Evolutionary conservation across 2,329 filamentous ascomycete genomes (phyloP).

Genomic region (Chrysoporthe cubensis): DNA sequence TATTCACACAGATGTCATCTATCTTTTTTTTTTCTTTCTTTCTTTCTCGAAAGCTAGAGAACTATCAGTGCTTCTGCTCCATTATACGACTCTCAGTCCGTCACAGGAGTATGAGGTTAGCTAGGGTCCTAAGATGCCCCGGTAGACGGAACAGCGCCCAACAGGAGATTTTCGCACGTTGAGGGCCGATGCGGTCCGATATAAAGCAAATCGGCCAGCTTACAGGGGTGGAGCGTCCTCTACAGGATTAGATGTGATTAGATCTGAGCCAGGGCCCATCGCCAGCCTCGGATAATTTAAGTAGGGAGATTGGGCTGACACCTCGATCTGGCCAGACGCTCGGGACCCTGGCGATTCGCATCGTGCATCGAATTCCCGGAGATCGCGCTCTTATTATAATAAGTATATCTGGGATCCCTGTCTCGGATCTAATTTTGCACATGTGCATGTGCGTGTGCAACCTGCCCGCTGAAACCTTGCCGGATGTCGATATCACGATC

Average conservation of each 20-base stretch:
- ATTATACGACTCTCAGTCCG: too few relatives aligned
- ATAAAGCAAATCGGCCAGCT: neutral
- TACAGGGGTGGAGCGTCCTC: neutral
- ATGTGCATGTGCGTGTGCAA: neutral
- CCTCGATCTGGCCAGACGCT: neutral
- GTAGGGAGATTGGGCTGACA: neutral
- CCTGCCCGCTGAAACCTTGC: neutral
- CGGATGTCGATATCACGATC: neutral
- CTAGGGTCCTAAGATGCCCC: too few relatives aligned
- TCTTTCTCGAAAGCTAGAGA: neutral
- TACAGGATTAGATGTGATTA: neutral
- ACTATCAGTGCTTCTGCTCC: neutral
- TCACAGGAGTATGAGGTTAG: too few relatives aligned
- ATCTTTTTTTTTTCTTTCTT: neutral
- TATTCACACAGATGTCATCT: neutral
- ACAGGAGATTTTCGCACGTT: too few relatives aligned
- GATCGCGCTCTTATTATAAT: neutral
- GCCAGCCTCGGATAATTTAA: neutral
- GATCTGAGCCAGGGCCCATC: neutral
- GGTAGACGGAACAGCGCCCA: too few relatives aligned
- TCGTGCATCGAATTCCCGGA: neutral
- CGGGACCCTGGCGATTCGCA: slow-evolving; percentile 8
- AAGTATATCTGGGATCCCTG: neutral
- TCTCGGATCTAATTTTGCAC: neutral
- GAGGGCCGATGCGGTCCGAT: neutral